These are phyloP conservation scores for Malassezia vespertilionis DNA, from an alignment of 1,284 basidiomycete genomes.

Conservation along the genomic window DNA sequence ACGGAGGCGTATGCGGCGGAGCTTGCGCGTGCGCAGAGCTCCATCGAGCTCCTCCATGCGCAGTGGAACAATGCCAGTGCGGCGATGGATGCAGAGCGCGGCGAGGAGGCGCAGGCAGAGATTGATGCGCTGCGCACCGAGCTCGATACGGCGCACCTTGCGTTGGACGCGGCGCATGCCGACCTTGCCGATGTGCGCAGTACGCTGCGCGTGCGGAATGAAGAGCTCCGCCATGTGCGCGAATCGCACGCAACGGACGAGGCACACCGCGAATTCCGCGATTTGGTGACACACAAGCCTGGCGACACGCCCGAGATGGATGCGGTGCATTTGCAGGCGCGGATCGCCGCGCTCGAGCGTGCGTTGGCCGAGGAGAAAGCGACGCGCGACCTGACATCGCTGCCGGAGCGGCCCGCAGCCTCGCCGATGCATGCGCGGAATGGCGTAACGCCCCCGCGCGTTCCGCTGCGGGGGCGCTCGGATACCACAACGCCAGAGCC, in stretches of 20 bases:
- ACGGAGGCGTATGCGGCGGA: too few species aligned
- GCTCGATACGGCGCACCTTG: too few species aligned
- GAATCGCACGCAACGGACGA: constrained; percentile 17
- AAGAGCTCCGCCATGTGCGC: constrained; percentile 11
- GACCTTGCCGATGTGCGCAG: too few species aligned
- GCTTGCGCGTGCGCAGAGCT: too few species aligned
- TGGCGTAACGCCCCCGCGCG: constrained; percentile 11
- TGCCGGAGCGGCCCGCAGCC: constrained; percentile 14
- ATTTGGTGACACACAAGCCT: constrained; percentile 8
- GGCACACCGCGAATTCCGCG: constrained; percentile 18
- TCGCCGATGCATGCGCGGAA: constrained; percentile 13
- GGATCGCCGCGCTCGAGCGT: constrained; percentile 13
- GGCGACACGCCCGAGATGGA: constrained; percentile 3
- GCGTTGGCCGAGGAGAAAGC: constrained; percentile 14
- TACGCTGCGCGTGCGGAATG: too few species aligned
- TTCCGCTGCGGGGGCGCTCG: constrained; percentile 14
- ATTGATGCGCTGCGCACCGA: too few species aligned
- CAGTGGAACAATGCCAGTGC: too few species aligned
- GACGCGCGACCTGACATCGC: constrained; percentile 14
- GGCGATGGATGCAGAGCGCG: too few species aligned
- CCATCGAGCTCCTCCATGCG: too few species aligned
- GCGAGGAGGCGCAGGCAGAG: too few species aligned
- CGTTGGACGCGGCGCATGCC: too few species aligned
- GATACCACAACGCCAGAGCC: constrained; percentile 3
- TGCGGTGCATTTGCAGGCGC: constrained; percentile 13